Evolutionary conservation across 1,139 yeast genomes (phyloP).

Genomic region (Lodderomyces jiufengensis): DNA sequence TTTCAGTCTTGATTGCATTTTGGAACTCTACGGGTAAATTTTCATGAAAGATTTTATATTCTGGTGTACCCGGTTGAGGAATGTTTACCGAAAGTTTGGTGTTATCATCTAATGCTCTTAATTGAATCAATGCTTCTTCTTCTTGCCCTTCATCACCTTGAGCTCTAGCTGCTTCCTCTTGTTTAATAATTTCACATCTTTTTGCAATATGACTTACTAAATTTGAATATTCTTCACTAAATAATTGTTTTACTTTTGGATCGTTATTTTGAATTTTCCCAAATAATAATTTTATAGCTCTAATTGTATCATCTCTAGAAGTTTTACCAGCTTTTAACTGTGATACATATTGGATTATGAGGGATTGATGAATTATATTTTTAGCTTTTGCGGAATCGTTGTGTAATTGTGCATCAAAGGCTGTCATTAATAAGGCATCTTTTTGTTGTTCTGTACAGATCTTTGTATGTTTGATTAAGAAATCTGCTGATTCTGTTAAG

Average conservation of each 20-base stretch:
- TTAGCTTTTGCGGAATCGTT: slow-evolving; percentile 52
- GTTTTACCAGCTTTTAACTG: slow-evolving; percentile 50
- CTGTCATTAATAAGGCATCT: slow-evolving; percentile 89
- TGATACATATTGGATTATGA: slow-evolving; percentile 72
- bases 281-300: slow-evolving; percentile 68
- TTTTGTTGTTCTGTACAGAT: slow-evolving; percentile 82
- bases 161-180: slow-evolving; percentile 34
- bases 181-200: slow-evolving; percentile 66
- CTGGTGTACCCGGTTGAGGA: slow-evolving; percentile 57
- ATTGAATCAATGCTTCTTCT: slow-evolving; percentile 78
- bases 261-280: slow-evolving; percentile 51
- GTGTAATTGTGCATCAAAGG: slow-evolving; percentile 77
- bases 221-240: slow-evolving; percentile 66
- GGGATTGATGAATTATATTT: slow-evolving; percentile 74
- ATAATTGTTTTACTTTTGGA: slow-evolving; percentile 64
- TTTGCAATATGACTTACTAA: slow-evolving; percentile 69
- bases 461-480: slow-evolving; percentile 55
- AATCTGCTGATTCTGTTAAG: slow-evolving; percentile 47
- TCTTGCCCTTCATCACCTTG: slow-evolving; percentile 48
- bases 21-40: slow-evolving; percentile 64
- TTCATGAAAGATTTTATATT: slow-evolving; percentile 50
- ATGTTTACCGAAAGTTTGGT: slow-evolving; percentile 70
- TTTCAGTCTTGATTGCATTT: slow-evolving; percentile 67
- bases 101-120: slow-evolving; percentile 83
- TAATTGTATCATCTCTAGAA: slow-evolving; percentile 33